Base-by-base conservation (phyloP, 305 asterid genomes). In the Solanum hybrid region DNA sequence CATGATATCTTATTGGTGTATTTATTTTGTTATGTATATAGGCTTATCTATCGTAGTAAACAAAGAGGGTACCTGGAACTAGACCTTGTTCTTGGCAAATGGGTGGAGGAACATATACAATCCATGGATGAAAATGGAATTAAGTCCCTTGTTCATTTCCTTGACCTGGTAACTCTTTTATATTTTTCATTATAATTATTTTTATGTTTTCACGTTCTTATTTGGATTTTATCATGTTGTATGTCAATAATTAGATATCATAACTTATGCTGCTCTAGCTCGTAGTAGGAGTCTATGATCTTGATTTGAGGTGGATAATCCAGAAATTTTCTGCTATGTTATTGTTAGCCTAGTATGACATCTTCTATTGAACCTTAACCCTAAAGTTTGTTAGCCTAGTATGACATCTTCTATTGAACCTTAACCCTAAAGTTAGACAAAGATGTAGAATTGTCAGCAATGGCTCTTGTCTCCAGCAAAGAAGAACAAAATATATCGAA, bases 1-100 rank as follows among this genome's bases (percentile, higher is more conserved):
- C 72, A 27, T 84, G 34, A 31, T 31, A 78, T 69, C 87, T 81
- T 36, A n/a, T 46, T 24, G 13, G 69, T 76, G 27, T 26, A 37
- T 24, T 66, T 87, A 34, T 89, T 35, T 20, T 89, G 26, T 29
- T 32, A 32, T 32, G 31, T 73, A 34, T 94, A 77, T 91, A 96
- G 99, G 94, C 91, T 97, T 89, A 76, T 96, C 73, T 97, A 96
- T 86, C 93, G 98, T 95, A 97, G 98, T 93, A 96, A 93, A 91
- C 99, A 97, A 78, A 94, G 99, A 93, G 99, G 99, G 42, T 97
- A 85, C 89, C 93, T 97, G 79, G 99, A 97, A 94, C 96, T 97
- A 91, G 99, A 97, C 91, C 92, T 96, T 92, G 75, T 96, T 91
- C 90, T 97, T 93, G 99, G 98, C 20, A 96, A 92, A 90, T 97